Conservation (phyloP, 306 rosid species). For the Neltuma alba region DNA sequence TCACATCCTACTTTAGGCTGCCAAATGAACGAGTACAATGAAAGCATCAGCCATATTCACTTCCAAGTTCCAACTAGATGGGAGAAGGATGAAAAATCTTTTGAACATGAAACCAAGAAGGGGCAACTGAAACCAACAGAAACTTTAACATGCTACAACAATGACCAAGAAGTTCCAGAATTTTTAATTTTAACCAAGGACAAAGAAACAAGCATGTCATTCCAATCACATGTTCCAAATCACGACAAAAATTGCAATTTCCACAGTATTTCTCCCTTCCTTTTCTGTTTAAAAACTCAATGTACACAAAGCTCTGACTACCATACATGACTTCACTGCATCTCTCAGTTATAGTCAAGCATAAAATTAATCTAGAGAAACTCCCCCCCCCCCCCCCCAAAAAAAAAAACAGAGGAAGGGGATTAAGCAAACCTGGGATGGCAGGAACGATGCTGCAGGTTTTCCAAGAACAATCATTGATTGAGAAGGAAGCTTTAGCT, state of each 20-base stretch:
- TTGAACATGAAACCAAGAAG: too few relatives aligned
- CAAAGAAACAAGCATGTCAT: not conserved
- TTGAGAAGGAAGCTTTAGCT: slow-evolving; percentile 11
- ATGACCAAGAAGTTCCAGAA: not conserved
- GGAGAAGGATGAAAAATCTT: too few relatives aligned
- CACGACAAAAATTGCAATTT: not conserved
- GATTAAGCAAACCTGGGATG: slow-evolving; percentile 51
- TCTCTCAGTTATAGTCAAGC: too few relatives aligned
- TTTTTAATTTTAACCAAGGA: not conserved
- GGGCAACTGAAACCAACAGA: not conserved
- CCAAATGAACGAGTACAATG: too few relatives aligned
- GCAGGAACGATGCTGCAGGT: slow-evolving; percentile 16
- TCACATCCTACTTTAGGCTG: not conserved
- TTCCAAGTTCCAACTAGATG: too few relatives aligned
- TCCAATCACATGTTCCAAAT: not conserved
- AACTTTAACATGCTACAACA: not conserved
- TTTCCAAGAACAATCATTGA: slow-evolving; percentile 27
- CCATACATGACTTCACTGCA: not conserved
- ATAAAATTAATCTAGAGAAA: not conserved
- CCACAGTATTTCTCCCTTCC: not conserved
- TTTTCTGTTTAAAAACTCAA: not conserved
- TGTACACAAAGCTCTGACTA: not conserved
- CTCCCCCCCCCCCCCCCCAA: too few relatives aligned
- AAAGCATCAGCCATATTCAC: not conserved
- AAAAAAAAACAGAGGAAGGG: too few relatives aligned